These are phyloP conservation scores for Clitocybe nebularis DNA, from an alignment of 1,284 basidiomycete species.

Conservation along the genomic window DNA sequence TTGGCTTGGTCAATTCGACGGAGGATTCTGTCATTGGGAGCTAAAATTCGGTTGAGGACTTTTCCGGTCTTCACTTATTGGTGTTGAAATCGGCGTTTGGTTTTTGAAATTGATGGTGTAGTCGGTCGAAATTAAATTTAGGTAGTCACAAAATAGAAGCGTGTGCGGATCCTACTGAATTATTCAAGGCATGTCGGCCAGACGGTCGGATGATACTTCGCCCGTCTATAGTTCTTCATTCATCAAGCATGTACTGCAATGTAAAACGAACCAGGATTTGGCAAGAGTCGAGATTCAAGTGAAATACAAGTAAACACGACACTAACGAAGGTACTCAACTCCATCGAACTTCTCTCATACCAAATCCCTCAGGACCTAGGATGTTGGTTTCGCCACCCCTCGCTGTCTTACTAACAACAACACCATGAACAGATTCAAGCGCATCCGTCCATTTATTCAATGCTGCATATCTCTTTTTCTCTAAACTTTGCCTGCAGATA, in stretches of 20 bases:
- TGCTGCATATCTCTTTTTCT: slow-evolving; percentile 80
- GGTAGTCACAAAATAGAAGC: too few relatives aligned
- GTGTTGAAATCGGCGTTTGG: too few relatives aligned
- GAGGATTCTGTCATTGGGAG: too few relatives aligned
- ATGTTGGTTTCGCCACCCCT: slow-evolving; percentile 31
- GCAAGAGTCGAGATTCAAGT: slow-evolving; percentile 4
- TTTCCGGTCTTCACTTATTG: too few relatives aligned
- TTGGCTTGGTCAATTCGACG: too few relatives aligned
- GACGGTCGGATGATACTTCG: too few relatives aligned
- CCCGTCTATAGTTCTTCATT: too few relatives aligned
- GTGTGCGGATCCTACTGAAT: too few relatives aligned
- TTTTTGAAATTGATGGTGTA: too few relatives aligned
- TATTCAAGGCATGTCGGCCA: too few relatives aligned
- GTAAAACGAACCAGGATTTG: not conserved
- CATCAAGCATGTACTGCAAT: not conserved
- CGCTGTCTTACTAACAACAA: slow-evolving; percentile 72
- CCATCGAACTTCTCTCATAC: slow-evolving; percentile 31
- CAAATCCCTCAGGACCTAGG: slow-evolving; percentile 27
- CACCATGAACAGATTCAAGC: slow-evolving; percentile 65
- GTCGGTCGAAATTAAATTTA: too few relatives aligned
- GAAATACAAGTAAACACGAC: slow-evolving; percentile 2
- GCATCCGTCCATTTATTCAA: slow-evolving; percentile 80
- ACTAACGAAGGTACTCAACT: slow-evolving; percentile 19
- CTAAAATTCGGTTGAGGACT: too few relatives aligned
- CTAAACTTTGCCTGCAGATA: slow-evolving; percentile 67